Evolutionary conservation across 352 stramenopile genomes (phyloP).

Genomic region (Globisporangium nagaii): DNA sequence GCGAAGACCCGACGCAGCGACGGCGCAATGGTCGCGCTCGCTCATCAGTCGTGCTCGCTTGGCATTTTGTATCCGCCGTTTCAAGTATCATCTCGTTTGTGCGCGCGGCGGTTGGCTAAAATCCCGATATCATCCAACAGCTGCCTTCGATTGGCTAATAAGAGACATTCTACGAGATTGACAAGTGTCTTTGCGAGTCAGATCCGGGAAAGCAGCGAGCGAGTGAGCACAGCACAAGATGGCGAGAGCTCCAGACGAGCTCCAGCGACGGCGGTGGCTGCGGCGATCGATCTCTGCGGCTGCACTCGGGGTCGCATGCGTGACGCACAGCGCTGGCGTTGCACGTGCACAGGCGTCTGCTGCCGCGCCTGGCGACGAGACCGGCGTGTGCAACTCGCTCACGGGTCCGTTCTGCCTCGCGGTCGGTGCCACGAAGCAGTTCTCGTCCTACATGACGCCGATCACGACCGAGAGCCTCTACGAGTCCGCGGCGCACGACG

Average conservation of each 20-base stretch:
- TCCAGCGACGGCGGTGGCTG: background rate
- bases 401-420: constrained; percentile 55
- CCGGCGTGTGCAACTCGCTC: constrained; percentile 49
- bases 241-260: background rate
- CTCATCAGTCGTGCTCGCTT: background rate
- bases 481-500: background rate
- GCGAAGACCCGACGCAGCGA: background rate
- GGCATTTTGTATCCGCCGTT: constrained; percentile 1
- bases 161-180: background rate
- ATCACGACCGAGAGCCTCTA: constrained; percentile 29
- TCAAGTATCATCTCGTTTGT: background rate
- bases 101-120: background rate
- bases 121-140: background rate
- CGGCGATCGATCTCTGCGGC: background rate
- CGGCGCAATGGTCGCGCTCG: constrained; percentile 4
- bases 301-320: background rate
- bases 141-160: background rate
- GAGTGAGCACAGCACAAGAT: no score
- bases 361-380: constrained; percentile 1
- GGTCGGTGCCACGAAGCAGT: constrained; percentile 26
- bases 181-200: background rate
- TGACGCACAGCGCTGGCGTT: background rate
- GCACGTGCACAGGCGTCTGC: background rate
- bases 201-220: background rate
- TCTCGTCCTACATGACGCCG: constrained; percentile 55